Percentiles rank a stretch among this genome's conserved stretches.
phyloP scores from a whole-genome alignment of 192 early-diverging fungal species.

The Rhizoclosmatium globosum region DNA sequence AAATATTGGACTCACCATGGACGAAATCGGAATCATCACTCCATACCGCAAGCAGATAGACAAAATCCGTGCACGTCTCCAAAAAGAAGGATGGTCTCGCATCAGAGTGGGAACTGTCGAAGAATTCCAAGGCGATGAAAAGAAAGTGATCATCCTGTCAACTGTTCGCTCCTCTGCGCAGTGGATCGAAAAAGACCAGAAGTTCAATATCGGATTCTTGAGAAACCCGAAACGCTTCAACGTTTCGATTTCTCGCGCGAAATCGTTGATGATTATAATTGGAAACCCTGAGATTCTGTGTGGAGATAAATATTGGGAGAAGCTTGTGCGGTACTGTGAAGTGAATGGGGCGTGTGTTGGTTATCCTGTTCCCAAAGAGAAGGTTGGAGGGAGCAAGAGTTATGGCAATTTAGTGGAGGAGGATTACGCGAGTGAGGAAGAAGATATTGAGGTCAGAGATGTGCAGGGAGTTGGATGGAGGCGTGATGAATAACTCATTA shows the following conservation, averaged over 20 bases:
- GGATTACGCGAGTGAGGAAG: slow-evolving; percentile 1
- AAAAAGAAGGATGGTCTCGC: slow-evolving; percentile 32
- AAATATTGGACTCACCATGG: slow-evolving; percentile 21
- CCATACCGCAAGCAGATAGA: slow-evolving; percentile 46
- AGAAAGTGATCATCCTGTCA: slow-evolving; percentile 40
- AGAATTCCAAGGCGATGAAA: slow-evolving; percentile 48
- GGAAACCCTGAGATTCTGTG: slow-evolving; percentile 42
- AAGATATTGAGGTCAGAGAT: slow-evolving; percentile 5
- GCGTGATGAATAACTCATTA: slow-evolving; percentile 8
- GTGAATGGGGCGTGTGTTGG: slow-evolving; percentile 26
- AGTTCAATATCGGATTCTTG: slow-evolving; percentile 45
- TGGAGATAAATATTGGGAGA: slow-evolving; percentile 35
- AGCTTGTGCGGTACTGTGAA: slow-evolving; percentile 30
- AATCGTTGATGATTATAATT: slow-evolving; percentile 48
- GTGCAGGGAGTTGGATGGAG: slow-evolving; percentile 19
- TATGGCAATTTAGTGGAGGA: not conserved
- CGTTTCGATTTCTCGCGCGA: slow-evolving; percentile 54
- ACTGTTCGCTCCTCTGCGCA: slow-evolving; percentile 38
- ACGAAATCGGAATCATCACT: slow-evolving; percentile 47
- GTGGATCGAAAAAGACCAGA: slow-evolving; percentile 37
- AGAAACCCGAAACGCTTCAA: slow-evolving; percentile 57
- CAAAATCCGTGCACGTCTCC: slow-evolving; percentile 37
- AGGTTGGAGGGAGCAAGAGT: not conserved
- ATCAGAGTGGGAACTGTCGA: slow-evolving; percentile 48
- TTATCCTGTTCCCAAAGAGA: not conserved